A percentile compares a stretch with the other conserved stretches of the same genome.
phyloP scores from a whole-genome alignment of 805 yeast genomes.

The Barnettozyma botsteinii region DNA sequence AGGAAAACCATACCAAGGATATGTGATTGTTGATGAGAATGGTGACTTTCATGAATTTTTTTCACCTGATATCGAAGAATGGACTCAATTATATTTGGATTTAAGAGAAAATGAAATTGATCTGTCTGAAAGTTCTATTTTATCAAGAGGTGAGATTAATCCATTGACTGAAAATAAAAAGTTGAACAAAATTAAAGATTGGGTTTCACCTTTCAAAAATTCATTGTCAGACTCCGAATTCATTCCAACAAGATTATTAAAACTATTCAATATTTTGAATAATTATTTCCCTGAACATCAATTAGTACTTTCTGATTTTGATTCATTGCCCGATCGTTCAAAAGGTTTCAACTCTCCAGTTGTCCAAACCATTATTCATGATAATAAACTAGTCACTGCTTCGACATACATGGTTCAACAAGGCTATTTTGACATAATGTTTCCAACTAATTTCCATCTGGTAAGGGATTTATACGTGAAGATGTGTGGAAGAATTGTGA shows the following conservation, averaged over 20 bases:
- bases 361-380: conserved; percentile 65
- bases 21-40: conserved; percentile 62
- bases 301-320: conserved; percentile 67
- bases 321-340: conserved; percentile 35
- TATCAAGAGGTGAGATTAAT: conserved; percentile 33
- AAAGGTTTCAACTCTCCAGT: conserved; percentile 69
- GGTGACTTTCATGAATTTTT: conserved; percentile 75
- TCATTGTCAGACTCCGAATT: conserved; percentile 63
- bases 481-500: conserved; percentile 55
- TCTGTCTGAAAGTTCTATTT: conserved; percentile 1
- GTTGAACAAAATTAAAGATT: conserved; percentile 38
- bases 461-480: conserved; percentile 57
- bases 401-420: conserved; percentile 77
- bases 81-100: conserved; percentile 49
- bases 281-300: conserved; percentile 71
- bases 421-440: conserved; percentile 83
- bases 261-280: conserved; percentile 58
- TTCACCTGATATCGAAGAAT: conserved; percentile 53
- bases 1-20: conserved; percentile 68
- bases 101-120: conserved; percentile 26
- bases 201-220: conserved; percentile 60
- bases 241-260: conserved; percentile 70
- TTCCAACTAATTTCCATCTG: conserved; percentile 70
- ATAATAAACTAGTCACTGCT: conserved; percentile 58
- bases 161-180: conserved; percentile 52